Evolutionary conservation across 2,329 filamentous ascomycete species (phyloP), one percentile per base, ranked within the genome.

Genomic region (Tolypocladium amazonense): DNA sequence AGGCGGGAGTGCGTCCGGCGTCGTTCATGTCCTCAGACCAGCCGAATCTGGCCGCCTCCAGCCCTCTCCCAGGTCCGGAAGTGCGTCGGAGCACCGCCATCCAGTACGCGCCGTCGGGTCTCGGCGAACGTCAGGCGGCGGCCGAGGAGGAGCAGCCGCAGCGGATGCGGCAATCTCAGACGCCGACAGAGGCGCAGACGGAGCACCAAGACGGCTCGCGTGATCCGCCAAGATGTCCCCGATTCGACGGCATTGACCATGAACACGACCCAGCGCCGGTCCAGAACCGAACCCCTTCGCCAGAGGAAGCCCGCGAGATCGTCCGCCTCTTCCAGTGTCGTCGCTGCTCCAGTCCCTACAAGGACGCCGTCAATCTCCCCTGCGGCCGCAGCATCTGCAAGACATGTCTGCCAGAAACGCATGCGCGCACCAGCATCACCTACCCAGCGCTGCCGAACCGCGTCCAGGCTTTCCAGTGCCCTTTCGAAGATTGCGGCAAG

Each of bases 331-430:
- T 94, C 58, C 90, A 95, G 74, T 97, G 92, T 70, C 81, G 81
- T 14, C 76, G 82, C 63, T 96, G 92, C 72, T 89, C 87, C 4
- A 77, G 77, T 52, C 87, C 88, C 1, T 77, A 94, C 37, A 78
- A 75, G 54, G 79, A 84, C 11, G 89, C 92, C 6, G 80, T 91
- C 60, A 89, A 89, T 0, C 76, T 96, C 5, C 91, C 92, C 6
- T 97, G 92, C 70, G 91, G 92, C 35, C 84, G 88, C 68, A 87
- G 87, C 14, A 73, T 96, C 14, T 97, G 92, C 75, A 85, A 82
- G 67, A 72, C 73, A 56, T 97, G 92, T 72, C 74, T 96, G 1
- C 92, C 92, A 1, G 74, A 82, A 55, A 75, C 85, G 2, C 82
- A 87, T 66, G 71, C 79, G 20, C 83, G 91, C 53, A 77, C 77